These are phyloP conservation scores for Xylona heveae DNA, from an alignment of 495 filamentous ascomycete species.

Conservation along the genomic window DNA sequence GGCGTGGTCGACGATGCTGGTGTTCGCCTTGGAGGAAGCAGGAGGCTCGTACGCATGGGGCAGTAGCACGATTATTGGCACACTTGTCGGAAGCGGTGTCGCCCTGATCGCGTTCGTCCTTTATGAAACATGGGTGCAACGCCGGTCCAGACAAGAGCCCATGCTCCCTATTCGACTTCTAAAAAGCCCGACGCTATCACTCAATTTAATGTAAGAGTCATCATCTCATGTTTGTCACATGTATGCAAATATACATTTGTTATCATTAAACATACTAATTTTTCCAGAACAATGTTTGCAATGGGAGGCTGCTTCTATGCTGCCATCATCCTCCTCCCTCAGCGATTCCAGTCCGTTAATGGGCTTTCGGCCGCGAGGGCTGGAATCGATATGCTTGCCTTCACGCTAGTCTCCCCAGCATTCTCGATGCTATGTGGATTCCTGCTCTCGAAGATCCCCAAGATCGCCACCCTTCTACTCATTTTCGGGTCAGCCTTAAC, in stretches of 20 bases:
- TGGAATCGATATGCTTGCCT: neutral
- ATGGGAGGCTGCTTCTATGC: neutral
- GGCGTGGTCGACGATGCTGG: conserved; percentile 7
- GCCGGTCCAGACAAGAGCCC: too few relatives aligned
- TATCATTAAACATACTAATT: neutral
- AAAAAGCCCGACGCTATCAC: too few relatives aligned
- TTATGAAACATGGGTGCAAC: too few relatives aligned
- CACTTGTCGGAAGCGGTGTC: too few relatives aligned
- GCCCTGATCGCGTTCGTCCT: too few relatives aligned
- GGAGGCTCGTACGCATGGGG: conserved; percentile 10
- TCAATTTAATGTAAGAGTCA: too few relatives aligned
- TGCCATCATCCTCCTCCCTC: neutral
- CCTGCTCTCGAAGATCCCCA: neutral
- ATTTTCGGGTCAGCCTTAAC: neutral
- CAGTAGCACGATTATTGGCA: too few relatives aligned
- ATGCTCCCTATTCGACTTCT: too few relatives aligned
- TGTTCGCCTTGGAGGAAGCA: conserved; percentile 13
- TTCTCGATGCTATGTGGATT: conserved; percentile 6
- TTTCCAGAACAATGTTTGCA: neutral
- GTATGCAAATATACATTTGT: too few relatives aligned
- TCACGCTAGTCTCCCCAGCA: neutral
- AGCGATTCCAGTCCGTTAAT: neutral
- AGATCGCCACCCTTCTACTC: neutral
- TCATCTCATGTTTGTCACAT: too few relatives aligned
- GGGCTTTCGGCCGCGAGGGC: neutral